A percentile compares a stretch with the other conserved stretches of the same genome.
Evolutionary conservation across 2,329 filamentous ascomycete genomes (phyloP).

Genomic region (Xylariaceae sp.): DNA sequence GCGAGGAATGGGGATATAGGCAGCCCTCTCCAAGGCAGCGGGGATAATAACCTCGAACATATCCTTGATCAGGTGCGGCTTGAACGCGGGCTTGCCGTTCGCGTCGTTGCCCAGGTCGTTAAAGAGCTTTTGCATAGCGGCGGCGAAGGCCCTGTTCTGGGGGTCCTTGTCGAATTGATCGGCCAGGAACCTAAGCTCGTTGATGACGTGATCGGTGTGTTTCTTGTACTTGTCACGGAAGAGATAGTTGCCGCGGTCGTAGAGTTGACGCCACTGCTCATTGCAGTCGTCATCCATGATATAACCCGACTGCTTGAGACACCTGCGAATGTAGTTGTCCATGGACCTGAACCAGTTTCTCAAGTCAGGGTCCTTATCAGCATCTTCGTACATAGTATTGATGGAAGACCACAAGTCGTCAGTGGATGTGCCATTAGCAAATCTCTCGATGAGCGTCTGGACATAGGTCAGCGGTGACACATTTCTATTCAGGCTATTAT

Average conservation of each 20-base stretch:
- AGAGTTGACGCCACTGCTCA: conserved; percentile 75
- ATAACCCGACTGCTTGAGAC: conserved; percentile 83
- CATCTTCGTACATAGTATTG: conserved; percentile 78
- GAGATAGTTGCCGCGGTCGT: conserved; percentile 79
- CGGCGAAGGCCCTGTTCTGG: conserved; percentile 75
- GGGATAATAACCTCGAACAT: conserved; percentile 82
- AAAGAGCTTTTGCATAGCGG: conserved; percentile 78
- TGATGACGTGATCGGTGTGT: conserved; percentile 79
- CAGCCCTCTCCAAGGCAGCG: conserved; percentile 71
- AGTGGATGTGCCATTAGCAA: conserved; percentile 87
- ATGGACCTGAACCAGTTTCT: conserved; percentile 82
- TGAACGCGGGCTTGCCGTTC: conserved; percentile 80
- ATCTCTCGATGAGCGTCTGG: conserved; percentile 84
- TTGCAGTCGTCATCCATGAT: conserved; percentile 77
- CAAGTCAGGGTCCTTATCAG: conserved; percentile 79
- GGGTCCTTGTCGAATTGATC: conserved; percentile 85
- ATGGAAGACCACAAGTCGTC: conserved; percentile 83
- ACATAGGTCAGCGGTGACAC: conserved; percentile 34
- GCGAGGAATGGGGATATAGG: conserved; percentile 87
- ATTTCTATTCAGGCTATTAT: not conserved
- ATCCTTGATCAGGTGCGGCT: conserved; percentile 88
- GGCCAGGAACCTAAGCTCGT: conserved; percentile 85
- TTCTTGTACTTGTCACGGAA: conserved; percentile 81
- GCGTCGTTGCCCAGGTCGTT: conserved; percentile 78
- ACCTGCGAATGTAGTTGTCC: conserved; percentile 72